Evolutionary conservation across 2,329 filamentous ascomycete genomes (phyloP).

Genomic region (Colletotrichum tabaci): DNA sequence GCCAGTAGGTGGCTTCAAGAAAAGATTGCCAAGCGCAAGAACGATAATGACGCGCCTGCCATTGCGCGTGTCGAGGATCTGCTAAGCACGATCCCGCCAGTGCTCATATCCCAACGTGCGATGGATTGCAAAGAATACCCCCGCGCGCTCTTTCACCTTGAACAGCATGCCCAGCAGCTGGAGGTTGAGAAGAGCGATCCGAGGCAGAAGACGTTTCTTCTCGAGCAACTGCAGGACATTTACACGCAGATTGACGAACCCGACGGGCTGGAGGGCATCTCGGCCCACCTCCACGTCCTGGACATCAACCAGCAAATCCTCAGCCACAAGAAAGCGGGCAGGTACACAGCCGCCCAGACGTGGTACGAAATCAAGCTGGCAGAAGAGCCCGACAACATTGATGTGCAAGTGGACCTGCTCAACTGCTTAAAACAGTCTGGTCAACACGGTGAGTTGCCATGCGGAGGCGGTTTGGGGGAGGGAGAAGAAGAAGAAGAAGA

Average conservation of each 20-base stretch:
- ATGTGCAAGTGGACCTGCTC: slow-evolving; percentile 86
- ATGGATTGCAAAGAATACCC: slow-evolving; percentile 96
- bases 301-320: slow-evolving; percentile 94
- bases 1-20: slow-evolving; percentile 90
- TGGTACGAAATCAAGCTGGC: slow-evolving; percentile 96
- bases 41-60: slow-evolving; percentile 62
- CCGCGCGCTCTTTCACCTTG: slow-evolving; percentile 92
- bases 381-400: slow-evolving; percentile 81
- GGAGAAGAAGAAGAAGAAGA: too few relatives aligned
- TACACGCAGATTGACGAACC: slow-evolving; percentile 99
- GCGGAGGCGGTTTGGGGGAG: background rate
- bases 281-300: slow-evolving; percentile 86
- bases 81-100: slow-evolving; percentile 76
- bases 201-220: slow-evolving; percentile 73
- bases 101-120: slow-evolving; percentile 84
- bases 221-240: slow-evolving; percentile 89
- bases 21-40: slow-evolving; percentile 65
- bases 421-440: slow-evolving; percentile 95
- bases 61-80: slow-evolving; percentile 65
- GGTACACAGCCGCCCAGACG: slow-evolving; percentile 95
- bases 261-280: slow-evolving; percentile 95
- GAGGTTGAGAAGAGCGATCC: slow-evolving; percentile 61
- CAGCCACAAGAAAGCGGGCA: slow-evolving; percentile 91
- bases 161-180: slow-evolving; percentile 82
- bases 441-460: slow-evolving; percentile 79